A percentile compares a stretch with the other conserved stretches of the same genome.
phyloP scores from a whole-genome alignment of 345 rosid genomes.

The Dipteronia sinensis region DNA sequence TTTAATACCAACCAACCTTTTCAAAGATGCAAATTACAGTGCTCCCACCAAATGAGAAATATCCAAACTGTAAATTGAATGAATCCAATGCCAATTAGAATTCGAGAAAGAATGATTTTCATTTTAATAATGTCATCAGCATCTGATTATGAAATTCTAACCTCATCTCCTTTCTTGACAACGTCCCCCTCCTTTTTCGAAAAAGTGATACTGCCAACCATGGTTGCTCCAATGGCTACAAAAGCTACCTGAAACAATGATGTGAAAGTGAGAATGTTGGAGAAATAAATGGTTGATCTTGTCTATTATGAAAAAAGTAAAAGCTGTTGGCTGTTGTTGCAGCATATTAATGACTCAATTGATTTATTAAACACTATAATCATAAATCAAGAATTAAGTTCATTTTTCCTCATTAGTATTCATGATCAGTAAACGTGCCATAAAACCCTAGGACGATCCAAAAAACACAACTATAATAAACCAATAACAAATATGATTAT shows the following conservation, averaged over 20 bases:
- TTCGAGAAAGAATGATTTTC: background rate
- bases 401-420: too few species aligned
- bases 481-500: too few species aligned
- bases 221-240: constrained; percentile 93
- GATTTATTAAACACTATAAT: background rate
- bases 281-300: background rate
- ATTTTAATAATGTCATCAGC: background rate
- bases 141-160: constrained; percentile 24
- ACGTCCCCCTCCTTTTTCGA: constrained; percentile 57
- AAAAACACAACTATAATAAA: background rate
- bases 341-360: background rate
- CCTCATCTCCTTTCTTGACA: constrained; percentile 90
- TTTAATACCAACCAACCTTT: constrained; percentile 71
- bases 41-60: constrained; percentile 96
- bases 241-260: constrained; percentile 69
- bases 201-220: constrained; percentile 92
- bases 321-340: background rate
- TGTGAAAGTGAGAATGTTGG: background rate
- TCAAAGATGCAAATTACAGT: constrained; percentile 84
- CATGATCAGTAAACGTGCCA: too few species aligned
- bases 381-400: too few species aligned
- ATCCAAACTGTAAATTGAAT: constrained; percentile 65
- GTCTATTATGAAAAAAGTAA: background rate
- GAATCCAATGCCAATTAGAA: constrained; percentile 13
- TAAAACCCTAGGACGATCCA: background rate